Evolutionary conservation across 2,329 filamentous ascomycete genomes (phyloP).

Genomic region (Colletotrichum camelliae): DNA sequence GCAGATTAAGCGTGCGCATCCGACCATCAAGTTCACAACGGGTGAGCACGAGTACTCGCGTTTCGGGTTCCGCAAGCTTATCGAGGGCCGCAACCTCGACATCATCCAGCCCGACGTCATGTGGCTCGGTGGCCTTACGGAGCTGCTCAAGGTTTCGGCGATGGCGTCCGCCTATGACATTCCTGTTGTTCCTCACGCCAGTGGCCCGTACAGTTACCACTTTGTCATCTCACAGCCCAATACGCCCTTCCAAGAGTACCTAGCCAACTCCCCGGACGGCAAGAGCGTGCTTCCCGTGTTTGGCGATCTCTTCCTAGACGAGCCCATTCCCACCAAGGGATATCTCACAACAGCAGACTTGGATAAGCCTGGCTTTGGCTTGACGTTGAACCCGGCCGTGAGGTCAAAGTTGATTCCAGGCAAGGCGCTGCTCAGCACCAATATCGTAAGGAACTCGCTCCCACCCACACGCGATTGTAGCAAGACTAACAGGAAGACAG

Average conservation of each 20-base stretch:
- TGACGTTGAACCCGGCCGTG: slow-evolving; percentile 83
- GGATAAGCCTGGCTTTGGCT: slow-evolving; percentile 89
- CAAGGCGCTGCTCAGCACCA: slow-evolving; percentile 72
- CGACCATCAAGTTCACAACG: slow-evolving; percentile 90
- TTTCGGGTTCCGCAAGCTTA: slow-evolving; percentile 92
- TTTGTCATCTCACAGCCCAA: slow-evolving; percentile 94
- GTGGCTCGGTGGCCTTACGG: slow-evolving; percentile 94
- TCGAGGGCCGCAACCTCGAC: slow-evolving; percentile 89
- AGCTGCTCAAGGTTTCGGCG: slow-evolving; percentile 86
- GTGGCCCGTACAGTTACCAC: slow-evolving; percentile 93
- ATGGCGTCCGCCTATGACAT: slow-evolving; percentile 94
- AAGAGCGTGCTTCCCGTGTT: slow-evolving; percentile 91
- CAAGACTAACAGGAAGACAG: not conserved
- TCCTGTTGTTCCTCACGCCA: slow-evolving; percentile 93
- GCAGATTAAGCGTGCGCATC: slow-evolving; percentile 89
- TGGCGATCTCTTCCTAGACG: slow-evolving; percentile 87
- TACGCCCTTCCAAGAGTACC: slow-evolving; percentile 93
- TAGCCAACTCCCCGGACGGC: slow-evolving; percentile 91
- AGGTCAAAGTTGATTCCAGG: slow-evolving; percentile 76
- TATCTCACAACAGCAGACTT: slow-evolving; percentile 80
- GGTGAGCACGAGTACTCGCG: slow-evolving; percentile 95
- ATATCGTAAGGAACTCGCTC: slow-evolving; percentile 29
- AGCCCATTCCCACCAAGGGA: slow-evolving; percentile 85
- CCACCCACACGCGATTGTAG: not conserved
- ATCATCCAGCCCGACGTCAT: slow-evolving; percentile 97